phyloP scores from a whole-genome alignment of 352 stramenopile species.

The Phytophthora aleatoria region DNA sequence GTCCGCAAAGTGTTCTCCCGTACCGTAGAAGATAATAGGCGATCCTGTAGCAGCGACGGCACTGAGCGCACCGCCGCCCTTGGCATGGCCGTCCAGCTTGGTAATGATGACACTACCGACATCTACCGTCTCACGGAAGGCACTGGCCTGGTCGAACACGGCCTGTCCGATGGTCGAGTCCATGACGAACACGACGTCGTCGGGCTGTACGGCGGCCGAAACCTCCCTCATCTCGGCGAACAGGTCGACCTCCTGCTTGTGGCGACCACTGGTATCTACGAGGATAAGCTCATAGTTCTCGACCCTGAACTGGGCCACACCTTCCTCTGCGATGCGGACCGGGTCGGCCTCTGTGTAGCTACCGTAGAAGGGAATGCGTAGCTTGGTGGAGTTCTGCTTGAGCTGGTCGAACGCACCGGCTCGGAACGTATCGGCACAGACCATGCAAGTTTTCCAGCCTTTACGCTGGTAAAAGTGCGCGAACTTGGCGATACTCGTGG shows the following conservation, averaged over 20 bases:
- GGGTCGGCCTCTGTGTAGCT: slow-evolving; percentile 98
- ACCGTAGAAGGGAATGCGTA: slow-evolving; percentile 98
- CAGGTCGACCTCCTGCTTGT: slow-evolving; percentile 98
- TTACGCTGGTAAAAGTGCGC: slow-evolving; percentile 98
- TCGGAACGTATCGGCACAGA: slow-evolving; percentile 99
- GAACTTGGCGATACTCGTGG: slow-evolving; percentile 99
- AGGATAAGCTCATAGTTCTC: slow-evolving; percentile 99
- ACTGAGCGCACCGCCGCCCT: slow-evolving; percentile 97
- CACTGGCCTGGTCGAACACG: slow-evolving; percentile 96
- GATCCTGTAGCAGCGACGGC: slow-evolving; percentile 97
- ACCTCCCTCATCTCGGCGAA: slow-evolving; percentile 99
- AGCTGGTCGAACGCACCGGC: slow-evolving; percentile 99
- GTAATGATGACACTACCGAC: slow-evolving; percentile 99
- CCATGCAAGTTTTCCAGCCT: slow-evolving; percentile 98
- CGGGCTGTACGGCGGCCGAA: slow-evolving; percentile 92
- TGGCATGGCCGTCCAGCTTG: slow-evolving; percentile 99
- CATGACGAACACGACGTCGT: slow-evolving; percentile 99
- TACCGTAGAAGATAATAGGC: slow-evolving; percentile 99
- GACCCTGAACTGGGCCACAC: slow-evolving; percentile 95
- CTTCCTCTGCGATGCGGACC: slow-evolving; percentile 97
- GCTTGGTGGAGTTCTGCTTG: slow-evolving; percentile 99
- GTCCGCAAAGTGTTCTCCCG: slow-evolving; percentile 98
- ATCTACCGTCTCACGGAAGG: slow-evolving; percentile 95
- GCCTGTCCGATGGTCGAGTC: slow-evolving; percentile 99
- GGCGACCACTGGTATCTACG: slow-evolving; percentile 98